Evolutionary conservation across 1,284 basidiomycete genomes (phyloP).

Genomic region (Cryptococcus jaspeensis): DNA sequence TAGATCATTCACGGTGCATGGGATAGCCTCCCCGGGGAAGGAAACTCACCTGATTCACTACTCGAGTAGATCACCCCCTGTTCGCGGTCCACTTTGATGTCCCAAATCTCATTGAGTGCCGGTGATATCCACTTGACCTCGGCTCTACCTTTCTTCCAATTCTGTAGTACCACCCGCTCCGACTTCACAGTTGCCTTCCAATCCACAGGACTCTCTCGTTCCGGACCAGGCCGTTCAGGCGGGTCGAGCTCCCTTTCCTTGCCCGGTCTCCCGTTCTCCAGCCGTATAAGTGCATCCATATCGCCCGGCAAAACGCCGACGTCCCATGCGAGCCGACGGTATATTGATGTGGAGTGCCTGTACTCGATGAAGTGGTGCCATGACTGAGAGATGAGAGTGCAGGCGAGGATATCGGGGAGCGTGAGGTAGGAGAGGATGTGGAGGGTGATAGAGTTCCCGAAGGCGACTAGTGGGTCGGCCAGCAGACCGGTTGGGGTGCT

Average conservation of each 20-base stretch:
- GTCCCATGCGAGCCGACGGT: conserved; percentile 16
- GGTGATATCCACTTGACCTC: conserved; percentile 31
- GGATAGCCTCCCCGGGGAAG: not conserved
- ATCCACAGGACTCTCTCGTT: conserved; percentile 12
- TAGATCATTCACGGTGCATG: not conserved
- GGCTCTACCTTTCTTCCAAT: conserved; percentile 32
- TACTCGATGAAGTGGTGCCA: conserved; percentile 25
- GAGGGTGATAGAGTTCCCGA: conserved; percentile 41
- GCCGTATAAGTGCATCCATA: not conserved
- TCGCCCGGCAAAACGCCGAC: conserved; percentile 1
- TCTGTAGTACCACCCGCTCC: conserved; percentile 19
- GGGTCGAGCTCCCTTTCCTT: not conserved
- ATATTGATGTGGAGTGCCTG: conserved; percentile 24
- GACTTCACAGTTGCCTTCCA: conserved; percentile 23
- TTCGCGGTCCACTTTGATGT: conserved; percentile 40
- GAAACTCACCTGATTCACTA: conserved; percentile 22
- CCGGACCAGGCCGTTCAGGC: too few species aligned
- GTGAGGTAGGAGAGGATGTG: conserved; percentile 32
- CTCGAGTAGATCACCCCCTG: conserved; percentile 31
- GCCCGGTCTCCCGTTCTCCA: not conserved
- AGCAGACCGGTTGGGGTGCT: too few species aligned
- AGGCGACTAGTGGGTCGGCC: conserved; percentile 32
- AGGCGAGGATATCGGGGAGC: conserved; percentile 19
- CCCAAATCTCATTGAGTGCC: conserved; percentile 31
- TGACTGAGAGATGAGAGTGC: conserved; percentile 19